Conservation (phyloP, 1,284 basidiomycete genomes). For the Ceratobasidium sp. region DNA sequence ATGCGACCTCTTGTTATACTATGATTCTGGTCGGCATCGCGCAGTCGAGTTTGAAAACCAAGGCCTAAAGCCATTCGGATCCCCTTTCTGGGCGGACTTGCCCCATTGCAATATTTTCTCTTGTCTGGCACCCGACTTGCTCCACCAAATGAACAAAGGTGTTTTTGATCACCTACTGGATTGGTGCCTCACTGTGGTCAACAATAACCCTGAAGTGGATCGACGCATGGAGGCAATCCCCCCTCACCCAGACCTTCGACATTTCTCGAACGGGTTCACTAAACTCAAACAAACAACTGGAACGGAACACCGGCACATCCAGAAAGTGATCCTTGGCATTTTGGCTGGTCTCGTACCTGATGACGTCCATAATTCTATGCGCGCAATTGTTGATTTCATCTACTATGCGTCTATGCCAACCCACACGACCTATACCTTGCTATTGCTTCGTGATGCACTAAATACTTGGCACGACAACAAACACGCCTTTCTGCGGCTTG, state of each 20-base stretch:
- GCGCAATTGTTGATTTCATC: constrained; percentile 48
- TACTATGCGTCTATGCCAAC: constrained; percentile 56
- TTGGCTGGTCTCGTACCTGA: constrained; percentile 51
- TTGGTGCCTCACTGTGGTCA: neutral
- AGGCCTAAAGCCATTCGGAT: neutral
- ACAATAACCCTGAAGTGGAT: neutral
- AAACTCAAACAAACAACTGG: constrained; percentile 16
- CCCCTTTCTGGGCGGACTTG: constrained; percentile 53
- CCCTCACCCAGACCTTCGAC: neutral
- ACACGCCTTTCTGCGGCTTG: constrained; percentile 52
- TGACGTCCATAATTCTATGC: constrained; percentile 53
- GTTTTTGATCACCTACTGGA: constrained; percentile 49
- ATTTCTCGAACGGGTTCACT: neutral
- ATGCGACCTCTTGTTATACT: neutral
- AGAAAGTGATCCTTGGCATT: constrained; percentile 20
- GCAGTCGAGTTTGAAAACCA: constrained; percentile 4
- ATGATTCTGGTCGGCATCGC: neutral
- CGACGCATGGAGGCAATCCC: neutral
- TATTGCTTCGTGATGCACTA: constrained; percentile 50
- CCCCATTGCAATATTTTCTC: constrained; percentile 52
- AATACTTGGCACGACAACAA: constrained; percentile 55
- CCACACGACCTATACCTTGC: constrained; percentile 60
- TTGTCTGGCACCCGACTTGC: constrained; percentile 53
- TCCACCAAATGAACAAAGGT: constrained; percentile 57
- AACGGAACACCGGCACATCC: constrained; percentile 15